Conservation (phyloP, 805 yeast species). For the Cyberlindnera maclurae region DNA sequence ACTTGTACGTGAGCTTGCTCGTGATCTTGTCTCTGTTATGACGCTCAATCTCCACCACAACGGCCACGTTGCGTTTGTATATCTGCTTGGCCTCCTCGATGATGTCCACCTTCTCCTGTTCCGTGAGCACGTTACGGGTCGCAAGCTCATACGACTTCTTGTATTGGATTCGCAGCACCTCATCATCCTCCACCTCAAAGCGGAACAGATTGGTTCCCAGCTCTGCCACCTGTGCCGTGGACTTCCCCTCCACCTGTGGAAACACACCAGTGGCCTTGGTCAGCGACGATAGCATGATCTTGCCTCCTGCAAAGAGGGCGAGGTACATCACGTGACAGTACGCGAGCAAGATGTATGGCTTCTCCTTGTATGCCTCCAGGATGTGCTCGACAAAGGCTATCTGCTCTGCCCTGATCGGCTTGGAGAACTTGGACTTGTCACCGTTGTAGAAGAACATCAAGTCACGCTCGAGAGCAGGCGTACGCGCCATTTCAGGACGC, state of each 20-base stretch:
- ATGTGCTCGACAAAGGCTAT: conserved; percentile 59
- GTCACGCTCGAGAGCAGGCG: conserved; percentile 50
- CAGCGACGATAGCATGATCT: conserved; percentile 59
- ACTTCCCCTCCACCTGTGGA: conserved; percentile 63
- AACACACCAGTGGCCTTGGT: conserved; percentile 63
- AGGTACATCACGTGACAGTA: conserved; percentile 81
- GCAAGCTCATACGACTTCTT: conserved; percentile 73
- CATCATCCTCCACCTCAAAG: conserved; percentile 64
- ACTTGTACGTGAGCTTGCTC: conserved; percentile 46
- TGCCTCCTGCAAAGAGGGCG: conserved; percentile 84
- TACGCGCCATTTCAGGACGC: conserved; percentile 65
- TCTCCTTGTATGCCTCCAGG: conserved; percentile 40
- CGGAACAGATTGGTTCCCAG: conserved; percentile 66
- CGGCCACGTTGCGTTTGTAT: conserved; percentile 52
- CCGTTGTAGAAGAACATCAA: conserved; percentile 60
- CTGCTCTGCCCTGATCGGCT: conserved; percentile 55
- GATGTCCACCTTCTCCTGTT: conserved; percentile 61
- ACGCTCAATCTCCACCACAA: conserved; percentile 60
- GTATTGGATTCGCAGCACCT: conserved; percentile 54
- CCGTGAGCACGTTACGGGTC: conserved; percentile 65
- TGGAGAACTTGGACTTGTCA: conserved; percentile 44
- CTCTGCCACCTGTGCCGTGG: conserved; percentile 54
- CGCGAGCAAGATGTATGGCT: conserved; percentile 69
- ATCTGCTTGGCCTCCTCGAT: conserved; percentile 62
- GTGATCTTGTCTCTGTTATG: conserved; percentile 55